phyloP scores from a whole-genome alignment of 257 asterid genomes.

The Ballota nigra region DNA sequence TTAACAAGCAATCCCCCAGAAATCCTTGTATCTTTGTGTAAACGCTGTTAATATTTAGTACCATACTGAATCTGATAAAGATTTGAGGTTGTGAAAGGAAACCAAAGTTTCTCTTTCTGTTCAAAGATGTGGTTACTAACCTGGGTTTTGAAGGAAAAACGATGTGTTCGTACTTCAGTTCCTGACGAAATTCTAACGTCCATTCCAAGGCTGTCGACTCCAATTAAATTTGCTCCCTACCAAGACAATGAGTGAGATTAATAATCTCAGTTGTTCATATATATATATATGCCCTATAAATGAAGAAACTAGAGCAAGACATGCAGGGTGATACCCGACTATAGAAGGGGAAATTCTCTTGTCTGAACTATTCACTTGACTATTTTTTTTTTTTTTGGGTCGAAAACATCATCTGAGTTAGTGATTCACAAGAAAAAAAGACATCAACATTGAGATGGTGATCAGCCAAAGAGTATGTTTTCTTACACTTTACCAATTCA shows the following conservation, averaged over 20 bases:
- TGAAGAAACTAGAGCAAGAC: not conserved
- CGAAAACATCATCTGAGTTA: too few species aligned
- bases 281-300: not conserved
- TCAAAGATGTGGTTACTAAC: conserved; percentile 37
- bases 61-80: not conserved
- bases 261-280: conserved; percentile 7
- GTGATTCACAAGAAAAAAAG: not conserved
- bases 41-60: not conserved
- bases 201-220: conserved; percentile 81
- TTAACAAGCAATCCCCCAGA: not conserved
- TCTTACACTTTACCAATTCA: not conserved
- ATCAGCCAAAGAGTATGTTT: not conserved
- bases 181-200: conserved; percentile 69
- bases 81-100: not conserved
- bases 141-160: conserved; percentile 69
- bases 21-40: not conserved
- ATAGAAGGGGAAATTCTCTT: not conserved
- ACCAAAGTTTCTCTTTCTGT: not conserved
- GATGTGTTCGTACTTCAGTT: conserved; percentile 69
- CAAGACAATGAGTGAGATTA: conserved; percentile 13
- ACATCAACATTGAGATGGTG: not conserved
- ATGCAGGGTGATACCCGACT: not conserved
- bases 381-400: too few species aligned
- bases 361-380: not conserved
- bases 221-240: conserved; percentile 66